Base-by-base conservation (phyloP, 148 eudicot genomes). In the Gaultheria prostrata region DNA sequence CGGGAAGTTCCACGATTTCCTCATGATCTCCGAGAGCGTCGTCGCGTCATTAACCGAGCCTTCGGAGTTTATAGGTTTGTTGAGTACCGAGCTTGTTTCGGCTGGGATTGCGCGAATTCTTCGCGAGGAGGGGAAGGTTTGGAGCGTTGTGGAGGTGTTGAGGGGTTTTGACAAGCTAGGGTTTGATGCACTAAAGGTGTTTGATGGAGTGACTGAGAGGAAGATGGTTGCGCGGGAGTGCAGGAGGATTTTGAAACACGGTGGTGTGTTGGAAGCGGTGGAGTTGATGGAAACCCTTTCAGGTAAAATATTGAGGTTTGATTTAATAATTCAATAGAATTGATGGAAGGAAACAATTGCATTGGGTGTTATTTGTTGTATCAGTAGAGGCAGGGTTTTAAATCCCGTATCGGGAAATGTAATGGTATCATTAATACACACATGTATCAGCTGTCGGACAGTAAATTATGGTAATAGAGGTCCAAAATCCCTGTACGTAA, bases 1-100 rank as follows among this genome's bases (percentile, higher is more conserved):
- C 45, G 91, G 90, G 12, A 80, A 86, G 81, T 90, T 92, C 81
- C 85, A 88, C 13, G 95, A 95, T 8, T 95, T 93, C 85, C 75
- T 87, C 15, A 80, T 83, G 84, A 79, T 93, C 56, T 90, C 86
- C 17, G 93, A 92, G 71, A 85, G 56, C 80, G 87, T 90, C 0
- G 56, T 88, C 70, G 84, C 72, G 11, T 89, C 89, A 3, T 89
- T 87, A 28, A 86, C n/a, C 20, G 82, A 76, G 73, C 50, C 82
- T 39, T 76, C 73, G 9, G 80, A 78, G 1, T 91, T 95, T 73
- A 81, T 85, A 45, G 54, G 48, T 5, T 70, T 87, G 87, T 80
- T 95, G 89, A 75, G 85, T 53, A 59, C 85, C 6, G 87, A 89
- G 75, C 74, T 86, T 82, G 86, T 94, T 8, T 84, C 75, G 26